Percentiles rank a stretch among this genome's conserved stretches.
These are phyloP conservation scores for Cryphonectria carpinicola DNA, from an alignment of 2,329 filamentous ascomycete genomes.

Conservation along the genomic window DNA sequence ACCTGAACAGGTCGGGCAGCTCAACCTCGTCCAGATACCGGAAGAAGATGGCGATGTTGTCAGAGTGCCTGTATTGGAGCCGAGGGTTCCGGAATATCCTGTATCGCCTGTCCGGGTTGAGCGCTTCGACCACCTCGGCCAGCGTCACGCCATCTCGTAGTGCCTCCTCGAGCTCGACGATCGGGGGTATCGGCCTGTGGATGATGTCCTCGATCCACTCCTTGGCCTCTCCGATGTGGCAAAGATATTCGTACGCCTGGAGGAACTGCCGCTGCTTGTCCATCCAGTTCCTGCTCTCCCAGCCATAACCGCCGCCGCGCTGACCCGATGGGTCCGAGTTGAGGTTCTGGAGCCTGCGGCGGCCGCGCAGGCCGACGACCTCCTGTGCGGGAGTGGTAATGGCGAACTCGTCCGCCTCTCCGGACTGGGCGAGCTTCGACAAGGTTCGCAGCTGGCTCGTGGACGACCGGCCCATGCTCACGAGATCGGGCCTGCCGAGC, in stretches of 20 bases:
- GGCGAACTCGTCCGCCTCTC: slow-evolving; percentile 77
- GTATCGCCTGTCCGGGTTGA: slow-evolving; percentile 75
- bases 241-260: slow-evolving; percentile 97
- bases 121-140: slow-evolving; percentile 88
- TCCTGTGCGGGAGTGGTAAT: slow-evolving; percentile 80
- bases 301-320: slow-evolving; percentile 61
- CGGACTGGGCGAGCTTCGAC: slow-evolving; percentile 78
- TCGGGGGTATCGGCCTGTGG: slow-evolving; percentile 82
- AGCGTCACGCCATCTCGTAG: slow-evolving; percentile 91
- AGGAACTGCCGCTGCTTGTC: slow-evolving; percentile 96
- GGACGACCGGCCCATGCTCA: slow-evolving; percentile 82
- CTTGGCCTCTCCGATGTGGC: slow-evolving; percentile 97
- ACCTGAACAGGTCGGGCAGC: slow-evolving; percentile 92
- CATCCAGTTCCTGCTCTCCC: slow-evolving; percentile 95
- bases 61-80: slow-evolving; percentile 92
- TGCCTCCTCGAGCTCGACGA: slow-evolving; percentile 91
- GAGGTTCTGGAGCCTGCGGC: slow-evolving; percentile 78
- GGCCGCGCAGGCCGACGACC: slow-evolving; percentile 83
- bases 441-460: slow-evolving; percentile 88
- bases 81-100: slow-evolving; percentile 86
- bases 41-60: slow-evolving; percentile 98
- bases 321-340: slow-evolving; percentile 51
- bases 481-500: slow-evolving; percentile 72
- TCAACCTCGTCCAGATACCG: slow-evolving; percentile 89
- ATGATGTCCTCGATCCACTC: slow-evolving; percentile 97